Base-by-base conservation (phyloP, 805 yeast genomes). In the Candida xyloterini region DNA sequence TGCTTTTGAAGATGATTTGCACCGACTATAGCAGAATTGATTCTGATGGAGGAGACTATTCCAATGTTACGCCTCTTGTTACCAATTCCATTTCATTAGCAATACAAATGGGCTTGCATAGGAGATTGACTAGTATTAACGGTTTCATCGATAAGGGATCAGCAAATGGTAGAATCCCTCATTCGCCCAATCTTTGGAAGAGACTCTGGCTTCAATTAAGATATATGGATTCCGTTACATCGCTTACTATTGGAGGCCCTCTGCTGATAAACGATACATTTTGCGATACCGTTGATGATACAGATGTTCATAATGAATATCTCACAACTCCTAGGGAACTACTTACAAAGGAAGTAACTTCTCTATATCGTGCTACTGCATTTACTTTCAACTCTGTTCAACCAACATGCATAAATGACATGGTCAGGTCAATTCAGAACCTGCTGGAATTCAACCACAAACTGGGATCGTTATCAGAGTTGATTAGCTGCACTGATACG, bases 21-120 rank as follows among this genome's bases (percentile, higher is more conserved):
- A 43, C 26, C 10, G 10, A 33, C 8, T 42, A 30, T 31, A 42
- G 44, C 23, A 22, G 16, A 8, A 21, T 29, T 10, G 48, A 31
- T 15, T 26, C 52, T 3, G 53, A 54, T 23, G 48, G 51, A 9
- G 51, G 46, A 6, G 53, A 46, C 27, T 48, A 28, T 22, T 38
- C 56, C 2, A 51, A 54, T 31, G 23, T 46, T 1, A 27, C 30
- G 5, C 34, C 47, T 1, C 27, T 42, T 8, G 34, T 43, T 24
- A 43, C 44, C 8, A 14, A 30, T 4, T 22, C 51, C 1, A 11
- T 55, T 9, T 26, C 34, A 5, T 20, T 53, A 14, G 48, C 52
- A 10, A 41, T 29, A 20, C 51, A 48, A 14, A 15, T 57, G 33
- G 60, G 60, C 1, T 8, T 54, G 21, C 59, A 56, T 38, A 33